phyloP scores from a whole-genome alignment of 139 green algal species.

The Tetradesmus lagerheimii region DNA sequence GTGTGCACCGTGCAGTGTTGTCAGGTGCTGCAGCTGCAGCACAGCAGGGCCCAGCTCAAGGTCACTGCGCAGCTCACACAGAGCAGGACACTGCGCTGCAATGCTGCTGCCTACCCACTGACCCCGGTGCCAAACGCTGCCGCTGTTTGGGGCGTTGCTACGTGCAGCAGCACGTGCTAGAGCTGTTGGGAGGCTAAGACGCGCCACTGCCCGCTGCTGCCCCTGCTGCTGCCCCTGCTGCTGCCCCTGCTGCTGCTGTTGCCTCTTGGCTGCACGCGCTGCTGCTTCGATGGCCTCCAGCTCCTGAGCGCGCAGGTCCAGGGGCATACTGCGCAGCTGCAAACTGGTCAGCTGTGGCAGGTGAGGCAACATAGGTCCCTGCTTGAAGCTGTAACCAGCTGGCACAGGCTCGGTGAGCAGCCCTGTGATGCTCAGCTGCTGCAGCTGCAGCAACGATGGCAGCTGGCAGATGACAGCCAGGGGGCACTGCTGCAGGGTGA shows the following conservation, averaged over 20 bases:
- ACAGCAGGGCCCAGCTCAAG: constrained; percentile 31
- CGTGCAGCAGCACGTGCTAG: background rate
- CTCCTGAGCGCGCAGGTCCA: constrained; percentile 37
- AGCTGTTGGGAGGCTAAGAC: background rate
- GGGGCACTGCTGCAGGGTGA: background rate
- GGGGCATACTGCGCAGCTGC: background rate
- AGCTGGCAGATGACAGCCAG: constrained; percentile 19
- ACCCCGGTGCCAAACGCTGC: background rate
- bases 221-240: background rate
- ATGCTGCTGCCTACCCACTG: constrained; percentile 44
- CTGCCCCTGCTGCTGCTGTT: constrained; percentile 3
- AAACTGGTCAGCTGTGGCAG: background rate
- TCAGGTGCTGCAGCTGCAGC: constrained; percentile 9
- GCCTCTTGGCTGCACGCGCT: background rate
- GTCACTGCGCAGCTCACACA: background rate
- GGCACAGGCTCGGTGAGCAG: constrained; percentile 6
- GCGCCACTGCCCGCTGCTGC: background rate
- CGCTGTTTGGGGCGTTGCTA: background rate
- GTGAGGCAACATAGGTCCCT: background rate
- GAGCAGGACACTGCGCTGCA: background rate
- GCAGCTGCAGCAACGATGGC: background rate
- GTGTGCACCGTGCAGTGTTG: background rate
- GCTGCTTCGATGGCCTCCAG: background rate
- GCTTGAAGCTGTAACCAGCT: background rate
- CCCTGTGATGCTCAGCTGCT: background rate